Percentiles rank a stretch among this genome's conserved stretches.
phyloP scores from a whole-genome alignment of 768 basidiomycete species.

The Hortiboletus flavorubellus region DNA sequence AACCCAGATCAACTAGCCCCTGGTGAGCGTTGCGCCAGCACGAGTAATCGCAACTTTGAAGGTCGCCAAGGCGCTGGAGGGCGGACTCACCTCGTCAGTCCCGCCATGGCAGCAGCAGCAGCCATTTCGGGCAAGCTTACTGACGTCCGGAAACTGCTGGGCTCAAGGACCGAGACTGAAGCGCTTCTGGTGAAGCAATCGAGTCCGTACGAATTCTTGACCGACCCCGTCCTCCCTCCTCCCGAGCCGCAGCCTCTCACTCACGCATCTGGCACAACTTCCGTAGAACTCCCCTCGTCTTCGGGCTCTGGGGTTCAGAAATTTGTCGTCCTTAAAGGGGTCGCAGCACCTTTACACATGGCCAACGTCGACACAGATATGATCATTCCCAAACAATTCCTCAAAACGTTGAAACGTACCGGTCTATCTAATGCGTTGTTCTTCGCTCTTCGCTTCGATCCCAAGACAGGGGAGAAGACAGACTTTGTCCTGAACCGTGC shows the following conservation, averaged over 20 bases:
- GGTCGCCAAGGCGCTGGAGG: constrained; percentile 87
- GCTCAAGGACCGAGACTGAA: constrained; percentile 42
- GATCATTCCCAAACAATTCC: constrained; percentile 93
- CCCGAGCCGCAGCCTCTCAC: constrained; percentile 44
- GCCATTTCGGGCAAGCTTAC: constrained; percentile 82
- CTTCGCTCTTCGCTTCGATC: constrained; percentile 74
- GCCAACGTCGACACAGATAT: constrained; percentile 91
- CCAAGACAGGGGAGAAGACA: constrained; percentile 73
- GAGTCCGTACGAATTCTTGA: constrained; percentile 73
- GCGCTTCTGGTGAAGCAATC: constrained; percentile 63
- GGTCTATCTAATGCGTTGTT: constrained; percentile 83
- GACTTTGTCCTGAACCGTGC: constrained; percentile 82
- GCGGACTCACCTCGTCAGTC: constrained; percentile 83
- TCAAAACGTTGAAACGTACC: constrained; percentile 89
- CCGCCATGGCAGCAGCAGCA: constrained; percentile 91
- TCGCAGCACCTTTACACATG: constrained; percentile 76
- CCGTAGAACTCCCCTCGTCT: constrained; percentile 37
- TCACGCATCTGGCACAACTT: constrained; percentile 30
- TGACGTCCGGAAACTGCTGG: constrained; percentile 77
- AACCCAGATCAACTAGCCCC: constrained; percentile 88
- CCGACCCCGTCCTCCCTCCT: constrained; percentile 58
- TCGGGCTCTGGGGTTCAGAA: constrained; percentile 52
- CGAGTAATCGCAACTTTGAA: constrained; percentile 92
- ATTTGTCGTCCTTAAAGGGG: constrained; percentile 69
- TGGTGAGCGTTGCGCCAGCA: constrained; percentile 84